phyloP scores from a whole-genome alignment of 345 rosid genomes.

The Eucalyptus lansdowneana region DNA sequence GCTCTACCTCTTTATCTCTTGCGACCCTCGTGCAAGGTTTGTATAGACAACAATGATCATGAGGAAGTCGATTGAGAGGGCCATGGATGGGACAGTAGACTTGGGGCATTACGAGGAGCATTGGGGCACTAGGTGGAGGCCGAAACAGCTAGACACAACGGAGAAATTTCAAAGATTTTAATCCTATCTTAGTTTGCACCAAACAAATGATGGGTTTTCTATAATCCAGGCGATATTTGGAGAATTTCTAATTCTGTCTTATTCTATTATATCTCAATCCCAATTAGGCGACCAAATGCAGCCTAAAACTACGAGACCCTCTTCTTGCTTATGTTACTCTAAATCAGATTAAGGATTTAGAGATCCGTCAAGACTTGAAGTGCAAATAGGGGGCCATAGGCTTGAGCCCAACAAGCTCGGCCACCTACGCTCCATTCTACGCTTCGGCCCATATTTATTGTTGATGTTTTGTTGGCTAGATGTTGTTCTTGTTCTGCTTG shows the following conservation, averaged over 20 bases:
- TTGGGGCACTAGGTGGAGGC: no score
- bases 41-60: not conserved
- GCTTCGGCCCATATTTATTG: not conserved
- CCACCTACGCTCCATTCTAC: not conserved
- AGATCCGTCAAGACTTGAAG: not conserved
- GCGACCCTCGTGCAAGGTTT: not conserved
- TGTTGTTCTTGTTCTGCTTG: not conserved
- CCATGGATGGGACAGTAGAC: not conserved
- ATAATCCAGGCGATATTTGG: not conserved
- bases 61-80: not conserved
- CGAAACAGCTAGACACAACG: rapidly evolving
- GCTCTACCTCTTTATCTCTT: not conserved
- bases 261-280: not conserved
- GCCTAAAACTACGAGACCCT: not conserved
- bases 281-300: not conserved
- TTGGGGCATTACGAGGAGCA: not conserved
- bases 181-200: not conserved
- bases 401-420: not conserved
- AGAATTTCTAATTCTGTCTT: not conserved
- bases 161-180: not conserved
- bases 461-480: not conserved
- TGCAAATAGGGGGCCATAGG: not conserved
- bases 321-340: not conserved
- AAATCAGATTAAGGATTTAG: not conserved
- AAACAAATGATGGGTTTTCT: not conserved